Percentiles rank a stretch among this genome's conserved stretches.
These are phyloP conservation scores for Russula virescens DNA, from an alignment of 768 basidiomycete species.

Conservation along the genomic window DNA sequence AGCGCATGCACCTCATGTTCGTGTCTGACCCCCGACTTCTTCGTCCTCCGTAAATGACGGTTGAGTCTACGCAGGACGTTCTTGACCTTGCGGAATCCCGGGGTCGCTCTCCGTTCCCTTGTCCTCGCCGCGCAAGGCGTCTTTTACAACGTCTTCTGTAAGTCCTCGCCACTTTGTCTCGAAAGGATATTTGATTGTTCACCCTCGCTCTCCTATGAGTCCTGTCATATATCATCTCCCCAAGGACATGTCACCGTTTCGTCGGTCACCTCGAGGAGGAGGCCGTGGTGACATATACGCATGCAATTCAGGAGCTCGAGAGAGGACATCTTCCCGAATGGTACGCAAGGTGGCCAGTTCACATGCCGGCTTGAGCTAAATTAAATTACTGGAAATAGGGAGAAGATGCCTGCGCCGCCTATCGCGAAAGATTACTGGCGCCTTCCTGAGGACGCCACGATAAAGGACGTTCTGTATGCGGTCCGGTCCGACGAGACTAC, in stretches of 20 bases:
- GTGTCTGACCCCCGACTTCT: too few species aligned
- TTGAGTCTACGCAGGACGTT: constrained; percentile 72
- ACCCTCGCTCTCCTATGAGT: constrained; percentile 36
- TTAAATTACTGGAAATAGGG: constrained; percentile 36
- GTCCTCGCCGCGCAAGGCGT: constrained; percentile 91
- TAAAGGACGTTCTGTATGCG: constrained; percentile 86
- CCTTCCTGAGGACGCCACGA: constrained; percentile 58
- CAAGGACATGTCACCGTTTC: constrained; percentile 79
- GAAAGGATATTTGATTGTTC: background rate
- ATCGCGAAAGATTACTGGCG: constrained; percentile 98
- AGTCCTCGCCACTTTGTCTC: constrained; percentile 23
- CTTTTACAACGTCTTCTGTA: constrained; percentile 85
- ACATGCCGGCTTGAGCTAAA: too few species aligned
- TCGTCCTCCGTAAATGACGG: too few species aligned
- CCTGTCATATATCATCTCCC: constrained; percentile 71
- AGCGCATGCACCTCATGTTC: constrained; percentile 89
- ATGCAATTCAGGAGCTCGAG: constrained; percentile 79
- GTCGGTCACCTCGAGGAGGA: constrained; percentile 94
- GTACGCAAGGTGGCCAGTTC: constrained; percentile 33
- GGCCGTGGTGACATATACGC: constrained; percentile 87
- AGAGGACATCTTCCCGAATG: constrained; percentile 77
- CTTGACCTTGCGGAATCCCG: constrained; percentile 84
- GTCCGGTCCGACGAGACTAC: constrained; percentile 91
- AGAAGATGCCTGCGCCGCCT: constrained; percentile 65
- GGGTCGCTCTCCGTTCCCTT: constrained; percentile 71